These are phyloP conservation scores for Apiospora malaysiana DNA, from an alignment of 2,329 filamentous ascomycete species.

Conservation along the genomic window DNA sequence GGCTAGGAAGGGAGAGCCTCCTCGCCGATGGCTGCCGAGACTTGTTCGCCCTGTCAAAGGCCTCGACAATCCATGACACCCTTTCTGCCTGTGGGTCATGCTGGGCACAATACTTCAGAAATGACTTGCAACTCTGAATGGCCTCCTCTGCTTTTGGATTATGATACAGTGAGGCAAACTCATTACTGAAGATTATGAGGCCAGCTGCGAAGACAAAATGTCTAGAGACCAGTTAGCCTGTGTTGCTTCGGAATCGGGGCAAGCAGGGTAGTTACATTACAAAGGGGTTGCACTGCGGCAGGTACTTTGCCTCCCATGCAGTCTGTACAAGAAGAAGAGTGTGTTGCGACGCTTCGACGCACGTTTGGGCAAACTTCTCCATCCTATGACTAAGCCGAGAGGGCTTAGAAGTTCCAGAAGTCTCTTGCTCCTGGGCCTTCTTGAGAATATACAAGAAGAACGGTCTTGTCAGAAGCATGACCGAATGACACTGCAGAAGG, in stretches of 20 bases:
- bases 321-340: slow-evolving; percentile 54
- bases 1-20: slow-evolving; percentile 34
- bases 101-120: slow-evolving; percentile 55
- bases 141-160: slow-evolving; percentile 48
- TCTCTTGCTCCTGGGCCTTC: slow-evolving; percentile 41
- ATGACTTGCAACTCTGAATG: slow-evolving; percentile 50
- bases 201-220: slow-evolving; percentile 63
- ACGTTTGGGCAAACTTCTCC: slow-evolving; percentile 56
- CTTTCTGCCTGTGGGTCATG: slow-evolving; percentile 56
- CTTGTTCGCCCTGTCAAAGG: slow-evolving; percentile 51
- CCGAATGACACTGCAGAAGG: slow-evolving; percentile 65
- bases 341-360: slow-evolving; percentile 56
- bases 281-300: slow-evolving; percentile 61
- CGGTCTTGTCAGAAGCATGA: slow-evolving; percentile 67
- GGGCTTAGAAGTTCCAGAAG: slow-evolving; percentile 34
- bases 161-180: slow-evolving; percentile 57
- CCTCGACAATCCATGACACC: slow-evolving; percentile 55
- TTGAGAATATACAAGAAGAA: slow-evolving; percentile 67
- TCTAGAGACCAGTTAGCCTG: slow-evolving; percentile 39
- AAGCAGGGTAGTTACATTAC: slow-evolving; percentile 22
- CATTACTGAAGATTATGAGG: slow-evolving; percentile 61
- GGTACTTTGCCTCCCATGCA: slow-evolving; percentile 49
- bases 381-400: slow-evolving; percentile 43
- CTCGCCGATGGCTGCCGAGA: slow-evolving; percentile 34
- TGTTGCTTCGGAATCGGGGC: background rate